phyloP scores from a whole-genome alignment of 1,139 yeast species.

The Hyphopichia pseudoburtonii region DNA sequence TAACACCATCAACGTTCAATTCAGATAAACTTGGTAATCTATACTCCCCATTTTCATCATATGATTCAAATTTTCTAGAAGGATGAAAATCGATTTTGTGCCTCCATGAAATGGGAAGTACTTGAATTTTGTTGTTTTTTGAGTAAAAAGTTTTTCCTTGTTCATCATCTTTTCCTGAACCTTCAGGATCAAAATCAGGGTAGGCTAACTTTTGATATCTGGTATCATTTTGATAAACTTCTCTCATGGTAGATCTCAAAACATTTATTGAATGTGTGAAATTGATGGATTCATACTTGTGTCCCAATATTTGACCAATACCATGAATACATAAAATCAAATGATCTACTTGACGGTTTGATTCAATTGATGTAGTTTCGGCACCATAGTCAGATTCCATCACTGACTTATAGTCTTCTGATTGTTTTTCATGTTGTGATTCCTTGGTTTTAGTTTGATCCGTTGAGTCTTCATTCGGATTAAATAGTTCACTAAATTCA shows the following conservation, averaged over 20 bases:
- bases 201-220: slow-evolving; percentile 41
- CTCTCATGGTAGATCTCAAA: slow-evolving; percentile 63
- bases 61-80: slow-evolving; percentile 29
- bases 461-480: slow-evolving; percentile 9
- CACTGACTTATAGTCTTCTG: slow-evolving; percentile 36
- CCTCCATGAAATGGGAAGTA: slow-evolving; percentile 78
- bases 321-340: slow-evolving; percentile 88
- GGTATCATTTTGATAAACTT: slow-evolving; percentile 49
- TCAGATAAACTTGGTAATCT: slow-evolving; percentile 66
- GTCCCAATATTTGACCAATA: slow-evolving; percentile 86
- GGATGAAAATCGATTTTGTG: slow-evolving; percentile 66
- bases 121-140: slow-evolving; percentile 65
- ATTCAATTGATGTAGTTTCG: slow-evolving; percentile 28
- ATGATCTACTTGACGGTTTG: slow-evolving; percentile 68
- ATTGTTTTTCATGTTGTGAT: slow-evolving; percentile 15
- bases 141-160: not conserved
- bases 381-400: slow-evolving; percentile 54
- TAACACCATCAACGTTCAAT: slow-evolving; percentile 78
- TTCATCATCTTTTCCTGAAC: slow-evolving; percentile 14
- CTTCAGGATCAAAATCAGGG: slow-evolving; percentile 18
- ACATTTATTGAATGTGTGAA: slow-evolving; percentile 84
- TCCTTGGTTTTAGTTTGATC: slow-evolving; percentile 13
- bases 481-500: slow-evolving; percentile 27
- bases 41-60: slow-evolving; percentile 28
- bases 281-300: slow-evolving; percentile 75